Evolutionary conservation across 2,329 filamentous ascomycete genomes (phyloP).

Genomic region (Lasiodiplodia theobromae): DNA sequence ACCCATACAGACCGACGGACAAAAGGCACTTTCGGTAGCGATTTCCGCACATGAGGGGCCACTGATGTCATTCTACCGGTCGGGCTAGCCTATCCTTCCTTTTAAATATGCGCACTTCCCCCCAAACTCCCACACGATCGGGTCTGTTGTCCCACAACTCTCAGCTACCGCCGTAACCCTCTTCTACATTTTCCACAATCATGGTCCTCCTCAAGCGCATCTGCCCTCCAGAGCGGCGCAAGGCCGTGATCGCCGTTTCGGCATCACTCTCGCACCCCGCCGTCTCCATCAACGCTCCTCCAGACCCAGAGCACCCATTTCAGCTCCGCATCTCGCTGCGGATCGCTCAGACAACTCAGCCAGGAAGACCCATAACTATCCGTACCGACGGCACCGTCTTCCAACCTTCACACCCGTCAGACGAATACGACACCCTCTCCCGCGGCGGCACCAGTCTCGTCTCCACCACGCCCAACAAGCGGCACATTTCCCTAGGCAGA

Average conservation of each 20-base stretch:
- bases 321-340: slow-evolving; percentile 4
- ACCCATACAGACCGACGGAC: no score
- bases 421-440: neutral
- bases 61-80: no score
- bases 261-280: slow-evolving; percentile 72
- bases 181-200: neutral
- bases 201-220: slow-evolving; percentile 12
- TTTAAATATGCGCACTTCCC: no score
- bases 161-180: no score
- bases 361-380: slow-evolving; percentile 5
- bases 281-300: slow-evolving; percentile 77
- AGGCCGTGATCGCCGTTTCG: slow-evolving; percentile 71
- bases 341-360: neutral
- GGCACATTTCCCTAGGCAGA: no score
- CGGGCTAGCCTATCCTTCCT: no score
- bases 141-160: no score
- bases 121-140: no score
- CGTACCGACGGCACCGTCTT: neutral
- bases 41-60: no score
- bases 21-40: no score
- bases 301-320: slow-evolving; percentile 47
- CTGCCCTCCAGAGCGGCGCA: slow-evolving; percentile 3
- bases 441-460: neutral
- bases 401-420: no score
- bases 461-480: no score